A percentile compares a stretch with the other conserved stretches of the same genome.
Conservation (phyloP, 345 rosid genomes). For the Salix koriyanagi region DNA sequence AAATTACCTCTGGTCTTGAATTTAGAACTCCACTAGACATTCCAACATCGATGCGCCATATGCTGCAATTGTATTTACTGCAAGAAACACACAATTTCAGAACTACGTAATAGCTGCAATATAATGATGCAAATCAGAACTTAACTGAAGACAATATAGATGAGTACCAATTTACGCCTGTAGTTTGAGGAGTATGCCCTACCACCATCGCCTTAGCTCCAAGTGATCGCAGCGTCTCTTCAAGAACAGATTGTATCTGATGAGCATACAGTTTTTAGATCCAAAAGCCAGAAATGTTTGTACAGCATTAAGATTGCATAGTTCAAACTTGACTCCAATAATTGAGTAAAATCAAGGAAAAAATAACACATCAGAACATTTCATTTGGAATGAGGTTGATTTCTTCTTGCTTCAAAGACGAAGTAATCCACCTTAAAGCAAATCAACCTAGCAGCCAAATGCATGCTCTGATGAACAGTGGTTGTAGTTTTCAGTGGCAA, state of each 20-base stretch:
- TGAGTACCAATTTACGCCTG: slow-evolving; percentile 76
- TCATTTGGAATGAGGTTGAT: not conserved
- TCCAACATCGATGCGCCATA: slow-evolving; percentile 94
- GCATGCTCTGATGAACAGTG: too few species aligned
- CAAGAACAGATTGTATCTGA: slow-evolving; percentile 59
- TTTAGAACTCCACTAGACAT: slow-evolving; percentile 93
- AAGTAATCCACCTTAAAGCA: too few species aligned
- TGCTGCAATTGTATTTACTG: slow-evolving; percentile 75
- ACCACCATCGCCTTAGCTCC: slow-evolving; percentile 93
- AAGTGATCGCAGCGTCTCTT: slow-evolving; percentile 57
- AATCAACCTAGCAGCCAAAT: too few species aligned
- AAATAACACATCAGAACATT: too few species aligned
- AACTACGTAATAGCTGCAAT: not conserved
- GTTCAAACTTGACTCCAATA: too few species aligned
- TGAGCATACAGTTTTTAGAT: slow-evolving; percentile 14
- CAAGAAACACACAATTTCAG: slow-evolving; percentile 5
- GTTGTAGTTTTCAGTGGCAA: too few species aligned
- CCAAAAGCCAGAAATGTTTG: not conserved
- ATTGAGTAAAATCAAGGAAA: too few species aligned
- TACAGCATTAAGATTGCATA: not conserved
- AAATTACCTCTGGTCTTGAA: slow-evolving; percentile 87
- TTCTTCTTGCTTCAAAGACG: too few species aligned
- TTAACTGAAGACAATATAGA: not conserved
- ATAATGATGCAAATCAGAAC: not conserved
- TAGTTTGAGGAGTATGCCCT: slow-evolving; percentile 87